phyloP scores from a whole-genome alignment of 306 rosid species.

The Sicyos edulis region DNA sequence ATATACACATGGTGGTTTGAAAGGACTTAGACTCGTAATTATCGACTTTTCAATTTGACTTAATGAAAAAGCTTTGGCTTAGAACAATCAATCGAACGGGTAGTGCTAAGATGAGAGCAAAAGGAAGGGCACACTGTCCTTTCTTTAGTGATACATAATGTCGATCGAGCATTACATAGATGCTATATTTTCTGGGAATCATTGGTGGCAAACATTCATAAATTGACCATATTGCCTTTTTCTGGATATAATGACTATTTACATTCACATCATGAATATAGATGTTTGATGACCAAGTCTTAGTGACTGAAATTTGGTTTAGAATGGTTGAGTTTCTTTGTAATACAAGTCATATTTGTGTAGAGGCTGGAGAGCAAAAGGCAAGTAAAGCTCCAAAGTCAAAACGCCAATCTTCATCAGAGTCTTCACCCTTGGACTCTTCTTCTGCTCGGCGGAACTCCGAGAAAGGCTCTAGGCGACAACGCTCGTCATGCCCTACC shows the following conservation, averaged over 20 bases:
- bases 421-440: slow-evolving; percentile 26
- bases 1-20: too few relatives aligned
- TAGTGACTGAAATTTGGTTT: background rate
- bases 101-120: too few relatives aligned
- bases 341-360: background rate
- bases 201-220: background rate
- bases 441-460: slow-evolving; percentile 29
- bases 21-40: too few relatives aligned
- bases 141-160: background rate
- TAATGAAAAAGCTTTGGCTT: too few relatives aligned
- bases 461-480: slow-evolving; percentile 41
- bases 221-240: background rate
- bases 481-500: slow-evolving; percentile 34
- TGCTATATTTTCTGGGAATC: background rate
- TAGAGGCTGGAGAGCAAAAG: slow-evolving; percentile 24
- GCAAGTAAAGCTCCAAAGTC: slow-evolving; percentile 29
- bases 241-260: background rate
- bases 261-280: background rate
- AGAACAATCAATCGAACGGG: too few relatives aligned
- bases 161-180: background rate
- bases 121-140: too few relatives aligned
- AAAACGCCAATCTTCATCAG: slow-evolving; percentile 26
- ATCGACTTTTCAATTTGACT: too few relatives aligned
- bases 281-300: slow-evolving; percentile 14
- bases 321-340: background rate